phyloP scores from a whole-genome alignment of 2,329 filamentous ascomycete species.

The Exophiala oligosperma region DNA sequence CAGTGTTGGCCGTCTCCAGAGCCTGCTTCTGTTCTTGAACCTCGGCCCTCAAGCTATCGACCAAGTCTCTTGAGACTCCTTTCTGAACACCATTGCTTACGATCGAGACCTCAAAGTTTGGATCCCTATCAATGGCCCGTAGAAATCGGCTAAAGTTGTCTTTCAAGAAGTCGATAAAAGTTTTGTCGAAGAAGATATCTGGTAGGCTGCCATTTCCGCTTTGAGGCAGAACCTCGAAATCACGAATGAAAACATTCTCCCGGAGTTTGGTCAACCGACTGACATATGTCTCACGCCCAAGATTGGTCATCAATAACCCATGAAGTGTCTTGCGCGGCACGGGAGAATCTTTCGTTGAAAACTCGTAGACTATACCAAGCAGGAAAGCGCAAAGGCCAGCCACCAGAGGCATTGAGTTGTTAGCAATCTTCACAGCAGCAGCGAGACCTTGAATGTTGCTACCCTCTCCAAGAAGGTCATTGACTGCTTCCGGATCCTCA shows the following conservation, averaged over 20 bases:
- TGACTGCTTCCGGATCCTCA: constrained; percentile 85
- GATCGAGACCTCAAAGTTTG: constrained; percentile 80
- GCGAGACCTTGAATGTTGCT: constrained; percentile 87
- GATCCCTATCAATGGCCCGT: constrained; percentile 86
- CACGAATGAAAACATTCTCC: constrained; percentile 74
- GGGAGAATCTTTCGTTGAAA: constrained; percentile 95
- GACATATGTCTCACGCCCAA: constrained; percentile 85
- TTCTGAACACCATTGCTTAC: constrained; percentile 78
- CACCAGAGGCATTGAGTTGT: constrained; percentile 64
- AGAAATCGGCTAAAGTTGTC: constrained; percentile 88
- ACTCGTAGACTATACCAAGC: constrained; percentile 89
- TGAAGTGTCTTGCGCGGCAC: constrained; percentile 80
- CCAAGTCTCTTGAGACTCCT: constrained; percentile 88
- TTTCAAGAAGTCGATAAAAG: constrained; percentile 91
- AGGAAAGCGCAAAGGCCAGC: constrained; percentile 83
- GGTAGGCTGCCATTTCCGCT: constrained; percentile 60
- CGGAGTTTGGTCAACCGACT: constrained; percentile 77
- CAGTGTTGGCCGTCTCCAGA: constrained; percentile 58
- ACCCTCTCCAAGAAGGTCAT: constrained; percentile 89
- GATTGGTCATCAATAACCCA: constrained; percentile 70
- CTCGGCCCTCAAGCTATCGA: constrained; percentile 79
- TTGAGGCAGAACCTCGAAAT: constrained; percentile 84
- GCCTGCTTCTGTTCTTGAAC: constrained; percentile 69
- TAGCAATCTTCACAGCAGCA: constrained; percentile 67
- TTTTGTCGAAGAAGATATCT: constrained; percentile 80